Evolutionary conservation across 495 filamentous ascomycete genomes (phyloP).

Genomic region (Neurospora terricola): DNA sequence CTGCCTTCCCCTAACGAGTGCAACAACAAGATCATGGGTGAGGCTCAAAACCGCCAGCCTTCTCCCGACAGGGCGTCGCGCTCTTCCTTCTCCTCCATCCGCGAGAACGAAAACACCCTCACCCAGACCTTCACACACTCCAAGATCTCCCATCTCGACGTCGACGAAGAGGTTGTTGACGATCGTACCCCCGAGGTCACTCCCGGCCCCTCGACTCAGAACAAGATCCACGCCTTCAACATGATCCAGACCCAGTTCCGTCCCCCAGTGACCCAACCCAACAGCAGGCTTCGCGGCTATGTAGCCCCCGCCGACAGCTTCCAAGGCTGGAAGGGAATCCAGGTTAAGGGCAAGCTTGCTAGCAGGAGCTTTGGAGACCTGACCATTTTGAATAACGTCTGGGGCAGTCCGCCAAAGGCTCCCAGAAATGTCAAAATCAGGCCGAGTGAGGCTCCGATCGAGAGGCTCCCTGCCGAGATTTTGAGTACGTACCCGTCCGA

Average conservation of each 20-base stretch:
- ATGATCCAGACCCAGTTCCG: constrained; percentile 42
- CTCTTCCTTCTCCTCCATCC: constrained; percentile 48
- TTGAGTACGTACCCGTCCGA: constrained; percentile 46
- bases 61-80: constrained; percentile 34
- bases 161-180: constrained; percentile 34
- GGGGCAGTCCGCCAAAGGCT: constrained; percentile 36
- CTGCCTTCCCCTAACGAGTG: background rate
- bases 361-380: constrained; percentile 68
- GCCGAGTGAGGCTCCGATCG: constrained; percentile 41
- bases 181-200: constrained; percentile 19
- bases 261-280: constrained; percentile 33
- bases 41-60: background rate
- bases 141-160: constrained; percentile 44
- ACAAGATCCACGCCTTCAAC: constrained; percentile 7
- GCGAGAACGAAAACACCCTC: constrained; percentile 42
- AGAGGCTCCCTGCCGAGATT: constrained; percentile 60
- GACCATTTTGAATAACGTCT: constrained; percentile 43
- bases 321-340: constrained; percentile 63
- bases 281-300: constrained; percentile 44
- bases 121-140: constrained; percentile 65
- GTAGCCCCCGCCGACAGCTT: constrained; percentile 66
- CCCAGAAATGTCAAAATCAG: constrained; percentile 17
- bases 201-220: constrained; percentile 2
- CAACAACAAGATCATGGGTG: background rate
- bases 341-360: constrained; percentile 50